Base-by-base conservation (phyloP, 2,329 filamentous ascomycete genomes). In the Metarhizium album region DNA sequence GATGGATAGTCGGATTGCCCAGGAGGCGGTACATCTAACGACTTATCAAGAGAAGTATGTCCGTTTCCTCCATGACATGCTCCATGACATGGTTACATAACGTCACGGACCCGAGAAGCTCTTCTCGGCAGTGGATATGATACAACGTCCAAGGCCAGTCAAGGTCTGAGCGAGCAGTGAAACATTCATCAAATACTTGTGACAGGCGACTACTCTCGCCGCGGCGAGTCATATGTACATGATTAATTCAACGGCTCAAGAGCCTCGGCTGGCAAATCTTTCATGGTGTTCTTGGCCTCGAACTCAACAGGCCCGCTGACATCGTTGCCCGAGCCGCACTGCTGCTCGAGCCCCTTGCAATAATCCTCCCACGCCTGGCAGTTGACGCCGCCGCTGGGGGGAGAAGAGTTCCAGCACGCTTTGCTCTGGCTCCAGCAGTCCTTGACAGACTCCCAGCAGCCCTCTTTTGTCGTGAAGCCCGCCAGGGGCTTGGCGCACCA, bases 401-500 rank as follows among this genome's bases (percentile, higher is more conserved):
- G 78, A 2, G 78, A 74, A 5, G 67, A 64, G 43, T 71, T 63
- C 67, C 78, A 87, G 71, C 86, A 89, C n/a, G 57, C 61, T 2
- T 74, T 65, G 29, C 68, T 66, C 67, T 88, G 82, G 24, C 65
- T 61, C 71, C 74, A 88, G 72, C 82, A 84, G 46, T 71, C 63
- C 37, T 70, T 64, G 11, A 73, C 72, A 2, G 74, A 68, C 51
- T 70, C 71, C 79, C 80, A 87, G 71, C 85, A 88, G 14, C 74
- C 74, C 1, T 61, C 61, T 60, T 81, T 72, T 43, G 70, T 69
- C 4, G 67, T 69, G 67, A 84, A 87, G 8, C 66, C 58, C 0
- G 75, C 63, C 1, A 87, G 72, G 60, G 86, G 76, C 53, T 74
- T 70, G 48, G 75, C 83, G 65, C 82, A 86, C 84, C 84, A 89